phyloP scores from a whole-genome alignment of 257 asterid genomes.

The Leptodermis oblonga region DNA sequence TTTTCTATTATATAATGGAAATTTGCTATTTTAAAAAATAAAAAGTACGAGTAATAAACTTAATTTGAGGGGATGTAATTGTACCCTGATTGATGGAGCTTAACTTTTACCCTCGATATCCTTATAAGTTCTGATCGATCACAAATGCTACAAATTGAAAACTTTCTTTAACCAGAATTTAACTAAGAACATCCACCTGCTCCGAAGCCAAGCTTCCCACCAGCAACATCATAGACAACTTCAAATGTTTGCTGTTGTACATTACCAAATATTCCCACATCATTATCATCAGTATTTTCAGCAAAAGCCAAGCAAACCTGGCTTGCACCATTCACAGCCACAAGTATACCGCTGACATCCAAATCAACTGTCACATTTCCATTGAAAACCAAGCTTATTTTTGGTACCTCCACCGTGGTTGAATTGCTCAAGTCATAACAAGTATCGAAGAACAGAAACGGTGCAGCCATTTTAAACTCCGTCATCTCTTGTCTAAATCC shows the following conservation, averaged over 20 bases:
- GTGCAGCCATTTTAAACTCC: constrained; percentile 39
- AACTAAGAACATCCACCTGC: constrained; percentile 53
- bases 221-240: constrained; percentile 66
- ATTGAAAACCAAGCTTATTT: constrained; percentile 39
- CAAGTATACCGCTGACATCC: constrained; percentile 32
- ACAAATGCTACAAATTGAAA: too few relatives aligned
- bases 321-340: neutral
- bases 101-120: too few relatives aligned
- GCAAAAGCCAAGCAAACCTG: constrained; percentile 62
- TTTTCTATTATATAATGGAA: too few relatives aligned
- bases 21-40: too few relatives aligned
- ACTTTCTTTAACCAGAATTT: neutral
- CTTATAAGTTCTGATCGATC: too few relatives aligned
- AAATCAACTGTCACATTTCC: constrained; percentile 44
- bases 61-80: too few relatives aligned
- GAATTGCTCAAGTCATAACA: constrained; percentile 49
- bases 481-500: constrained; percentile 46
- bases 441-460: constrained; percentile 52
- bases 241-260: constrained; percentile 62
- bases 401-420: constrained; percentile 32
- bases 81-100: too few relatives aligned
- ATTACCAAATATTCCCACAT: constrained; percentile 50
- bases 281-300: constrained; percentile 27
- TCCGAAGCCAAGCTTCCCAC: constrained; percentile 60
- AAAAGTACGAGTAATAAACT: too few relatives aligned